Base-by-base conservation (phyloP, 805 yeast genomes). In the Schwanniomyces occidentalis region DNA sequence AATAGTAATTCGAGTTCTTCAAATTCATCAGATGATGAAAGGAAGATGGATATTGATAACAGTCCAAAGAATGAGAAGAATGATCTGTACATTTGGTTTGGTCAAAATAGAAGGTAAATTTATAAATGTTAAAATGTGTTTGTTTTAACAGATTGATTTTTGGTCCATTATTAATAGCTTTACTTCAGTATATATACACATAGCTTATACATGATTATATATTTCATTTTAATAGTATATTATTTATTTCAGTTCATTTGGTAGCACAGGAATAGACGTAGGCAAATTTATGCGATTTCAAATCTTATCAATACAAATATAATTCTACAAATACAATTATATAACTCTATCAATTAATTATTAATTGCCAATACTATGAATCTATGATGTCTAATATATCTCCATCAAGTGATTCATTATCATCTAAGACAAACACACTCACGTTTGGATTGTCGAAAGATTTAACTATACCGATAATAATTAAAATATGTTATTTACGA, bases 361-460 rank as follows among this genome's bases (percentile, higher is more conserved):
- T n/a, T n/a, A n/a, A n/a, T n/a, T n/a, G n/a, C n/a, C n/a, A n/a
- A n/a, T n/a, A n/a, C n/a, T n/a, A n/a, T n/a, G n/a, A n/a, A n/a
- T n/a, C n/a, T n/a, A n/a, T n/a, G n/a, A 34, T 38, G 38, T 18
- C 39, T 10, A 24, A 15, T 9, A 20, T 32, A 30, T 7, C 34
- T 14, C 21, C 29, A 9, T 10, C 27, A 18, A 24, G 33, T 6
- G 42, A 34, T 8, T n/a, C 35, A 10, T 8, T 38, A n/a, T 30
- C 41, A 8, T 32, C 38, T 21, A 35, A 25, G 16, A 27, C 43
- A 37, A 42, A 56, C 25, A 51, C 68, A 6, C 45, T 56, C 23
- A 56, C 69, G 5, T 60, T 67, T 41, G 71, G 71, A 2, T 54
- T 67, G n/a, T 58, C 64, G 20, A 66, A 64, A 30, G 67, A 66